phyloP scores from a whole-genome alignment of 2,329 filamentous ascomycete species.

The Fusarium sulawesiense region DNA sequence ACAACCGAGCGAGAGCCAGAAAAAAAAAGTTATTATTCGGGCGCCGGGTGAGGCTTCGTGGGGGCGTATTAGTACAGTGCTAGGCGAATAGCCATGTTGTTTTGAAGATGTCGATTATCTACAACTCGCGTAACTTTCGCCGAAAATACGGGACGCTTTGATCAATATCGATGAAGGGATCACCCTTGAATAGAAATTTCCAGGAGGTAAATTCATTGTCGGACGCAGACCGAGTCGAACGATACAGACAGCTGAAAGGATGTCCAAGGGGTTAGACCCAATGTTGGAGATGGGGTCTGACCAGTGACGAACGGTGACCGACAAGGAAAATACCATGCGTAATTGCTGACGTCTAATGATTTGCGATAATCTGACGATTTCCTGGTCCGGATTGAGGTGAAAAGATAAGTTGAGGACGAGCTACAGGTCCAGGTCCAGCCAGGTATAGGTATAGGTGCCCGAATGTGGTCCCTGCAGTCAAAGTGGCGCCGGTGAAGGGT shows the following conservation, averaged over 20 bases:
- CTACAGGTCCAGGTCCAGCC: not conserved
- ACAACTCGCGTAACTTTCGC: conserved; percentile 26
- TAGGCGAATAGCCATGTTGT: conserved; percentile 3
- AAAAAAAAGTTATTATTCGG: conserved; percentile 14
- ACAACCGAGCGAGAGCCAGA: conserved; percentile 16
- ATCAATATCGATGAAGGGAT: conserved; percentile 9
- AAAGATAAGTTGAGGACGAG: not conserved
- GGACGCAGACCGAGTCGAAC: conserved; percentile 29
- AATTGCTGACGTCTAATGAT: conserved; percentile 1
- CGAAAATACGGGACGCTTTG: conserved; percentile 30
- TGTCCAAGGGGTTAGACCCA: conserved; percentile 11
- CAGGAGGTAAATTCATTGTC: conserved; percentile 24
- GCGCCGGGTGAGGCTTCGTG: conserved; percentile 15
- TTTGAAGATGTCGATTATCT: conserved; percentile 11
- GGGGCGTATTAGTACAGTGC: not conserved
- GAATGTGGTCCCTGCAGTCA: conserved; percentile 14
- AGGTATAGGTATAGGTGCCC: conserved; percentile 1
- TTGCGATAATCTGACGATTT: conserved; percentile 8
- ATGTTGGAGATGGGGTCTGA: conserved; percentile 2
- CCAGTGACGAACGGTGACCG: not conserved
- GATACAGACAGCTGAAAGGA: conserved; percentile 15
- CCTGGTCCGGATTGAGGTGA: not conserved
- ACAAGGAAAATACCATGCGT: not conserved
- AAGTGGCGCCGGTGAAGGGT: conserved; percentile 13
- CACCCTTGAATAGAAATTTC: conserved; percentile 18